phyloP scores from a whole-genome alignment of 768 basidiomycete genomes.

The Pulveroboletus sp. region DNA sequence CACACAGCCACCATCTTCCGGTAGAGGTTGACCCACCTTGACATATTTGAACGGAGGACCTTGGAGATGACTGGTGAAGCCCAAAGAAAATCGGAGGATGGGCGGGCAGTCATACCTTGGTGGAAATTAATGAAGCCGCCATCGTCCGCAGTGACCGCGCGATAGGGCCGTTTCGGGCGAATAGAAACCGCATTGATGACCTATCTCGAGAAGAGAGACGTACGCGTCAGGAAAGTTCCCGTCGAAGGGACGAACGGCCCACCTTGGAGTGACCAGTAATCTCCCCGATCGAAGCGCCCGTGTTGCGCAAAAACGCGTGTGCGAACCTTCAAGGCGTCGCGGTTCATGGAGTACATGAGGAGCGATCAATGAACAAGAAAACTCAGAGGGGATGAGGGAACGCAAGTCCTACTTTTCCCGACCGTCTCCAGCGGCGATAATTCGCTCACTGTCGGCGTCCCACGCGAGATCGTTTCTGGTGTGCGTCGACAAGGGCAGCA shows the following conservation, averaged over 20 bases:
- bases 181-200: conserved; percentile 86
- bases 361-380: not conserved
- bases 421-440: conserved; percentile 91
- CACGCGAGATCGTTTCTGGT: conserved; percentile 90
- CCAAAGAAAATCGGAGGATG: not conserved
- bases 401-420: conserved; percentile 62
- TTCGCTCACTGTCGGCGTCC: conserved; percentile 96
- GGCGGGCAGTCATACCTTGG: conserved; percentile 46
- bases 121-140: conserved; percentile 80
- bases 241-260: not conserved
- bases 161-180: conserved; percentile 83
- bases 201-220: conserved; percentile 33
- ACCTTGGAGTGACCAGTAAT: conserved; percentile 90
- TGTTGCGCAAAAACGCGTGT: conserved; percentile 78
- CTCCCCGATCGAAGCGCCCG: conserved; percentile 81
- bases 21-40: conserved; percentile 44
- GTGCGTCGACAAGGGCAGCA: not conserved
- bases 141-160: conserved; percentile 86
- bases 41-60: conserved; percentile 88
- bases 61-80: conserved; percentile 19
- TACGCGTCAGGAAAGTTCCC: not conserved
- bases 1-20: not conserved
- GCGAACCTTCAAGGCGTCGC: conserved; percentile 53
- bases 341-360: not conserved
- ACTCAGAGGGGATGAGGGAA: no score